Evolutionary conservation across 139 green algal species (phyloP).

Genomic region (Mesotaenium endlicherianum): DNA sequence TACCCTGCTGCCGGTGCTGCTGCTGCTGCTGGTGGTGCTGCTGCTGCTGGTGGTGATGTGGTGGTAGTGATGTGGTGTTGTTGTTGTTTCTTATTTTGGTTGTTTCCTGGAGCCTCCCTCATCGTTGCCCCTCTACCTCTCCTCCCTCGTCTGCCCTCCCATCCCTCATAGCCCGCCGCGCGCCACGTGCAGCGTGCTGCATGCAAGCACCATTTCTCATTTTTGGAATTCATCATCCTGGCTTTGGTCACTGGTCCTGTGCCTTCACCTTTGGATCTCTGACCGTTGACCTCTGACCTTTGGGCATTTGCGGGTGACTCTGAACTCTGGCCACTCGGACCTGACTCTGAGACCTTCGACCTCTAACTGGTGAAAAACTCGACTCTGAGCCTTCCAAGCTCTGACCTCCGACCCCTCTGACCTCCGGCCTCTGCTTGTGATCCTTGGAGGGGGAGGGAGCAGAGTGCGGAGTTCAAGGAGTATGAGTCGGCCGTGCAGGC

Average conservation of each 20-base stretch:
- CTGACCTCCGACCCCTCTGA: neutral
- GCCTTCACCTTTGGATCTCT: too few relatives aligned
- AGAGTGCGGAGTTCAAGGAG: slow-evolving; percentile 13
- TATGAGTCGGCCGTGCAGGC: neutral
- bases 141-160: too few relatives aligned
- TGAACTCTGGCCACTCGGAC: neutral
- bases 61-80: neutral
- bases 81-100: neutral
- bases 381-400: too few relatives aligned
- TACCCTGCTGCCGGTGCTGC: neutral
- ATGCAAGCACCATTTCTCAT: too few relatives aligned
- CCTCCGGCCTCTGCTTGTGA: neutral
- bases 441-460: neutral
- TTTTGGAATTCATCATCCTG: too few relatives aligned
- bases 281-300: neutral
- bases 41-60: neutral
- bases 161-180: too few relatives aligned
- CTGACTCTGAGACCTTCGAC: too few relatives aligned
- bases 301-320: neutral
- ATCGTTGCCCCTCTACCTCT: too few relatives aligned
- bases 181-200: too few relatives aligned
- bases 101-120: neutral
- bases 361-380: too few relatives aligned
- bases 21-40: neutral
- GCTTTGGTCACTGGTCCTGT: too few relatives aligned